phyloP scores from a whole-genome alignment of 2,329 filamentous ascomycete species.

The Myriosclerotinia duriaeana region DNA sequence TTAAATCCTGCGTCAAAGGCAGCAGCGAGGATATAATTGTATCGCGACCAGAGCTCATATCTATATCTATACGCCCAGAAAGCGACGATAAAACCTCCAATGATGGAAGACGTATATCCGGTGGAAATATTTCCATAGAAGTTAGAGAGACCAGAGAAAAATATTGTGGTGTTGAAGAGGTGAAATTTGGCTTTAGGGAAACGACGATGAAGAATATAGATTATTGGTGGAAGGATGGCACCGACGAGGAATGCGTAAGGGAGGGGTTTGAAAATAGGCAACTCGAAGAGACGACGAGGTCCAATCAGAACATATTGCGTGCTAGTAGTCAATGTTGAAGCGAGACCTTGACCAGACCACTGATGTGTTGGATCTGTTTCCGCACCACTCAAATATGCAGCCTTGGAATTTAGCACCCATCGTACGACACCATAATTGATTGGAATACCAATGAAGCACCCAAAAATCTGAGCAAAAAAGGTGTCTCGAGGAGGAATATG shows the following conservation, averaged over 20 bases:
- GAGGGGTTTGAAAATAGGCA: slow-evolving; percentile 49
- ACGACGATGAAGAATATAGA: slow-evolving; percentile 52
- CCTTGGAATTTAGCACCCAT: slow-evolving; percentile 59
- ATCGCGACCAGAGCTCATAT: slow-evolving; percentile 58
- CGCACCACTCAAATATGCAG: slow-evolving; percentile 53
- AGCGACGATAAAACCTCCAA: slow-evolving; percentile 62
- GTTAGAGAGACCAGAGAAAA: slow-evolving; percentile 54
- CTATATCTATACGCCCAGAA: slow-evolving; percentile 56
- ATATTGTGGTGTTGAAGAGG: slow-evolving; percentile 62
- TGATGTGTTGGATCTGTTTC: slow-evolving; percentile 56
- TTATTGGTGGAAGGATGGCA: slow-evolving; percentile 46
- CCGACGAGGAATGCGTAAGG: slow-evolving; percentile 56
- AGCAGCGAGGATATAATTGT: slow-evolving; percentile 61
- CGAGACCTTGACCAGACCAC: slow-evolving; percentile 59
- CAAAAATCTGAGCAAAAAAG: slow-evolving; percentile 62
- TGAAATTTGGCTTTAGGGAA: slow-evolving; percentile 54
- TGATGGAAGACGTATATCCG: slow-evolving; percentile 55
- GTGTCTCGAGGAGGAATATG: slow-evolving; percentile 58
- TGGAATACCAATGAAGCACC: slow-evolving; percentile 57
- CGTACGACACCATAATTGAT: slow-evolving; percentile 61
- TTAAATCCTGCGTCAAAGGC: slow-evolving; percentile 64
- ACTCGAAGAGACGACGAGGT: slow-evolving; percentile 50
- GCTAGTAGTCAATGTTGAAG: slow-evolving; percentile 52
- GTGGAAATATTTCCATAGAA: slow-evolving; percentile 64
- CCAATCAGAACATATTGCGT: slow-evolving; percentile 61